These are phyloP conservation scores for Entelexis paramagnoliae DNA, from an alignment of 1,139 yeast species.

Conservation along the genomic window DNA sequence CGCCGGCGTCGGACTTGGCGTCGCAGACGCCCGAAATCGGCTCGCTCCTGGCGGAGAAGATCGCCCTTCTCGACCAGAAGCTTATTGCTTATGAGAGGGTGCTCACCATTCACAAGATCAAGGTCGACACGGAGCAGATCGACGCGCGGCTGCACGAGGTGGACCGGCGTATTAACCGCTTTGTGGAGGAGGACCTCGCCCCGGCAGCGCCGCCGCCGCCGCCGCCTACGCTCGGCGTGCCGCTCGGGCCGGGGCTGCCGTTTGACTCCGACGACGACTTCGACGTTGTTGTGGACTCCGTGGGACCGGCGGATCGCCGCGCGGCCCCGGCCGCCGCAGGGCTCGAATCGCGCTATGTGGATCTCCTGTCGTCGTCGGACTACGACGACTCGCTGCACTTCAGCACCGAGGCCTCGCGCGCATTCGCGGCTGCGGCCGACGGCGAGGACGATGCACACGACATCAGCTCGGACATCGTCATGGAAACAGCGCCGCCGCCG, in stretches of 20 bases:
- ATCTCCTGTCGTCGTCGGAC: neutral
- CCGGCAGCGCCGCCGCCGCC: neutral
- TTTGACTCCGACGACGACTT: constrained; percentile 11
- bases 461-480: constrained; percentile 5
- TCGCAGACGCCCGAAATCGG: constrained; percentile 17
- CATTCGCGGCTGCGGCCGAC: too few species aligned
- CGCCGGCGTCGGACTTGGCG: constrained; percentile 1
- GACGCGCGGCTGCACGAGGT: constrained; percentile 17
- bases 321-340: neutral
- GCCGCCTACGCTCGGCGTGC: neutral
- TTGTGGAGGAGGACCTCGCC: constrained; percentile 2
- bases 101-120: neutral
- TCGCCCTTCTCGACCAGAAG: constrained; percentile 24
- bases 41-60: constrained; percentile 22
- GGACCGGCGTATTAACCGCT: constrained; percentile 18
- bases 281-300: neutral
- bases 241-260: neutral
- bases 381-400: constrained; percentile 5
- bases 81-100: constrained; percentile 6
- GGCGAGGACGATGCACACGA: neutral
- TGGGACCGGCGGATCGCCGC: neutral
- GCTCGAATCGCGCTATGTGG: neutral
- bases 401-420: neutral
- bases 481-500: constrained; percentile 5
- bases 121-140: constrained; percentile 4